Percentiles rank a stretch among this genome's conserved stretches.
Conservation (phyloP, 2,329 filamentous ascomycete species). For the Calonectria leucothoes region DNA sequence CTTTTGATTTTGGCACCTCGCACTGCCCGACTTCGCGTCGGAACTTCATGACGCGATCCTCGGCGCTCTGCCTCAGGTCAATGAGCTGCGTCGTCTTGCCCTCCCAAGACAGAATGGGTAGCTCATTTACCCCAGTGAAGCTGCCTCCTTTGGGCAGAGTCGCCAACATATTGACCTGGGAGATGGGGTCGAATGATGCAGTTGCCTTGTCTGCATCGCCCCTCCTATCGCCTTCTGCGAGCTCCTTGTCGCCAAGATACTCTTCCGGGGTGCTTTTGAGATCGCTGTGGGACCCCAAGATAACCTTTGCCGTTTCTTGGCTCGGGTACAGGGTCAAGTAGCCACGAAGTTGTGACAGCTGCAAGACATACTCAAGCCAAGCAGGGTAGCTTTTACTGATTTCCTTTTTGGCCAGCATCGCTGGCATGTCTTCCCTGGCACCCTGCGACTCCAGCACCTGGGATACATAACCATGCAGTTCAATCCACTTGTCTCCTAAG, state of each 20-base stretch:
- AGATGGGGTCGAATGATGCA: conserved; percentile 54
- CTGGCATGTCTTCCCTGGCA: conserved; percentile 47
- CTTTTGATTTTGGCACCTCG: conserved; percentile 38
- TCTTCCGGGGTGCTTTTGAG: conserved; percentile 80
- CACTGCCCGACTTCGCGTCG: conserved; percentile 77
- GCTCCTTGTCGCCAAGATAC: conserved; percentile 52
- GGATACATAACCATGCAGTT: conserved; percentile 84
- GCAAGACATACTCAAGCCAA: conserved; percentile 83
- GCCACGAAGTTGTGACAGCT: conserved; percentile 79
- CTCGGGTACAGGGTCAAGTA: conserved; percentile 86
- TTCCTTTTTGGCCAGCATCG: conserved; percentile 62
- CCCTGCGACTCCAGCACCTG: conserved; percentile 64
- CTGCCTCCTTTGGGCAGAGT: conserved; percentile 58
- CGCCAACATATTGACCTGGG: conserved; percentile 59
- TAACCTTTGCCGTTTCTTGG: conserved; percentile 59
- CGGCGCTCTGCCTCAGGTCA: conserved; percentile 57
- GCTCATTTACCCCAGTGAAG: conserved; percentile 56
- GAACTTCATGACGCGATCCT: conserved; percentile 69
- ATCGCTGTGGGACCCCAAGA: conserved; percentile 84
- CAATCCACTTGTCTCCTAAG: conserved; percentile 87
- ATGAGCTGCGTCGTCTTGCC: conserved; percentile 60
- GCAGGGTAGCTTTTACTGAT: conserved; percentile 78
- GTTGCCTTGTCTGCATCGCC: conserved; percentile 44
- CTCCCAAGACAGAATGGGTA: conserved; percentile 74
- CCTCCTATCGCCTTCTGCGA: conserved; percentile 38